Evolutionary conservation across 345 rosid genomes (phyloP), one percentile per base, ranked within the genome.

Genomic region (Eucalyptus pauciflora): DNA sequence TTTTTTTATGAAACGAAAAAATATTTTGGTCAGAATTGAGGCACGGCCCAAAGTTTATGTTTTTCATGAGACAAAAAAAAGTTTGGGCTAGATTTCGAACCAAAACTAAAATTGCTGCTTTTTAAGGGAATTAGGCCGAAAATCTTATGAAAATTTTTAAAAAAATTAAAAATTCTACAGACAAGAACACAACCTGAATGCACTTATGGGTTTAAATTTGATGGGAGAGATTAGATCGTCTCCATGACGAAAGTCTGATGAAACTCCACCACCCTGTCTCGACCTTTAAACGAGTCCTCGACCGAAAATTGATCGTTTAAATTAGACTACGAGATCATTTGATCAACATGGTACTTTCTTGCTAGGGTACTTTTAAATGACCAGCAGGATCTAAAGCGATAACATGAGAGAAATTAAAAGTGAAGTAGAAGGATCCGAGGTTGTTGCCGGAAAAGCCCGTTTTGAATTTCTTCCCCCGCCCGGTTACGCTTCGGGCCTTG

Each of bases 101-200:
- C 0, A 0, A 0, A n/a, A 20, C 8, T 10, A 37, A 76, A 76
- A 7, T 20, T 41, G 5, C 7, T 76, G 46, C 3, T 76, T 76
- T 76, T 37, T 6, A 20, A 20, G 48, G 83, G 15, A 76, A 37
- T 10, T 20, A 76, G 7, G 13, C 80, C 1, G 4, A 9, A 69
- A 37, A 20, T 76, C 24, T 37, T 41, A 37, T 20, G 33, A 33
- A 33, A 33, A 33, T 33, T 33, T 33, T 33, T 2, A 33, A 33
- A 14, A 76, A 45, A 25, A 76, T 76, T 10, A 20, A 8, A 37
- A 76, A 20, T 20, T 76, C 4, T 76, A 6, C 15, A 20, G 2
- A 41, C 29, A 41, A 20, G 27, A 76, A 10, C 27, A 76, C 48
- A 37, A 76, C 83, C 27, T 25, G 15, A 76, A 20, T 3, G 24